Conservation (phyloP, 257 asterid species). For the Plantago elongata region DNA sequence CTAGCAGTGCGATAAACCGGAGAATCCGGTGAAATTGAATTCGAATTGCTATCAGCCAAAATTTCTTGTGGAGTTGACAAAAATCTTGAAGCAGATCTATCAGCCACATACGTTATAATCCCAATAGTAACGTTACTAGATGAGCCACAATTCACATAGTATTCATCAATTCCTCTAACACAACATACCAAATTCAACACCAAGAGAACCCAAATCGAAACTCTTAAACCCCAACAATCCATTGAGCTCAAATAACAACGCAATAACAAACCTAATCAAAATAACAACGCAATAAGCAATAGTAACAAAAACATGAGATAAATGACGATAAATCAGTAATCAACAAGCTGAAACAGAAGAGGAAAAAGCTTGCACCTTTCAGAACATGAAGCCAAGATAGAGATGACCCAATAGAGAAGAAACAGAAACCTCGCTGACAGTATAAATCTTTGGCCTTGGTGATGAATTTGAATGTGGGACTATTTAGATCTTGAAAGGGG, state of each 20-base stretch:
- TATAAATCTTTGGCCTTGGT: background rate
- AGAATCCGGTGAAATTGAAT: conserved; percentile 39
- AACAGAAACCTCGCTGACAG: no score
- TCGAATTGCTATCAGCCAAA: conserved; percentile 42
- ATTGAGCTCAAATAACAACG: conserved; percentile 17
- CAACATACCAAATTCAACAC: conserved; percentile 30
- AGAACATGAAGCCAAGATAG: conserved; percentile 19
- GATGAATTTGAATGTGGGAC: conserved; percentile 19
- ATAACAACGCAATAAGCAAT: conserved; percentile 18
- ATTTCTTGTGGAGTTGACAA: conserved; percentile 45
- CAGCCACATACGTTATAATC: conserved; percentile 43
- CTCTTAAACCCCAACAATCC: conserved; percentile 32
- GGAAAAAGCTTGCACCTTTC: conserved; percentile 37
- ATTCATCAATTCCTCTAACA: conserved; percentile 43
- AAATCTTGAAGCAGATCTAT: conserved; percentile 46
- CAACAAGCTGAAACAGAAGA: conserved; percentile 8
- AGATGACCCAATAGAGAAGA: conserved; percentile 24
- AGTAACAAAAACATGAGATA: background rate
- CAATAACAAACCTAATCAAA: conserved; percentile 19
- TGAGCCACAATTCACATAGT: conserved; percentile 59
- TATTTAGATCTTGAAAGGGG: conserved; percentile 7
- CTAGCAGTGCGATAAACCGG: conserved; percentile 53
- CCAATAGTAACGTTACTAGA: conserved; percentile 40
- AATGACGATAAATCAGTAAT: background rate
- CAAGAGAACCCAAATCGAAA: conserved; percentile 42